Percentiles rank a stretch among this genome's conserved stretches.
phyloP scores from a whole-genome alignment of 75 land plant species.

The Ceratopteris richardii region DNA sequence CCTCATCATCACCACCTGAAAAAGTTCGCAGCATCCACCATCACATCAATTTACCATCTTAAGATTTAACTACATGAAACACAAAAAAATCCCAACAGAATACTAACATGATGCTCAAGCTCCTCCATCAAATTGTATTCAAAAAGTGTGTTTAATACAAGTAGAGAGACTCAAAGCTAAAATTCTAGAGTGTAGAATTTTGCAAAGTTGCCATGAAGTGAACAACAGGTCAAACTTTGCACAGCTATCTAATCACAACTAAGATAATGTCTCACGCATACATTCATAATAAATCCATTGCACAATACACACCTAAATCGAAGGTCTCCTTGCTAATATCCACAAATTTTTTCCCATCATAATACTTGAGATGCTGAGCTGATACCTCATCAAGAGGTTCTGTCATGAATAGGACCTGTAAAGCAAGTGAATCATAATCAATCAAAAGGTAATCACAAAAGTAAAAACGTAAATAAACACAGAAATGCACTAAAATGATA shows the following conservation, averaged over 20 bases:
- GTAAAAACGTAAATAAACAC: too few species aligned
- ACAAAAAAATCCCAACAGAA: neutral
- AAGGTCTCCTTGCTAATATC: constrained; percentile 97
- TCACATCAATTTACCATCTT: neutral
- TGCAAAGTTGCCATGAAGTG: too few species aligned
- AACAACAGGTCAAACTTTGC: too few species aligned
- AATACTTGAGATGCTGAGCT: constrained; percentile 61
- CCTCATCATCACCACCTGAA: constrained; percentile 46
- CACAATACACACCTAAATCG: constrained; percentile 63
- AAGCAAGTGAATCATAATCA: neutral
- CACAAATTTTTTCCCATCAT: constrained; percentile 86
- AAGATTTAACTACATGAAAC: too few species aligned
- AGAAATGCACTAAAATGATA: neutral
- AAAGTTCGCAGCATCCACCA: too few species aligned
- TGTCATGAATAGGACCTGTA: constrained; percentile 74
- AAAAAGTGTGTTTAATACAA: too few species aligned
- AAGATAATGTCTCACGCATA: too few species aligned
- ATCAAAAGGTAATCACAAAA: too few species aligned
- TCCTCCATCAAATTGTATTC: neutral
- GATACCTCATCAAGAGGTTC: constrained; percentile 97
- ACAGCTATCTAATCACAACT: too few species aligned
- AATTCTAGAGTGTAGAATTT: too few species aligned
- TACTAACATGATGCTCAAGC: neutral
- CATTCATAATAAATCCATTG: too few species aligned
- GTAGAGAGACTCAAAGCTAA: too few species aligned